Evolutionary conservation across 257 asterid species (phyloP).

Genomic region (Nicotiana tabacum): DNA sequence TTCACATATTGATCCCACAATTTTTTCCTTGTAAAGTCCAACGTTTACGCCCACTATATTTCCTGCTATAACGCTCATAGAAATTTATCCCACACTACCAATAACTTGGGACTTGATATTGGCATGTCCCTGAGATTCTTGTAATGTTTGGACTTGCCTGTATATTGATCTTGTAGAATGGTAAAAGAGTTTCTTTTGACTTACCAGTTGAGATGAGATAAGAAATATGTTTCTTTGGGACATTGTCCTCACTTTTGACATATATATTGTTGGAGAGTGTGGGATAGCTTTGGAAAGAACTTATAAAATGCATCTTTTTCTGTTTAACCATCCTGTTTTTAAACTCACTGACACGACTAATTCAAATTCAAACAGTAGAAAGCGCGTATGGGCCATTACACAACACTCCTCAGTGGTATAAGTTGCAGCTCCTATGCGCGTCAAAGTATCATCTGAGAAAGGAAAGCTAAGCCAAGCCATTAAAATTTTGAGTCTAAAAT

Average conservation of each 20-base stretch:
- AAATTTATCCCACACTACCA: constrained; percentile 2
- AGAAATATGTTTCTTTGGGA: neutral
- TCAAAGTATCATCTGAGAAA: neutral
- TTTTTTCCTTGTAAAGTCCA: constrained; percentile 8
- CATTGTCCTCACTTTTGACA: neutral
- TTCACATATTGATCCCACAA: constrained; percentile 5
- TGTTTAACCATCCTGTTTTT: neutral
- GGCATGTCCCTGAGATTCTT: neutral
- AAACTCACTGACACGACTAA: neutral
- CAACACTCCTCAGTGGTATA: neutral
- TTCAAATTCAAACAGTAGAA: neutral
- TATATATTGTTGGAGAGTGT: neutral
- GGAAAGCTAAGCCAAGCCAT: neutral
- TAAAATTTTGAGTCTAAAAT: neutral
- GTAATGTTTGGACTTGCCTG: constrained; percentile 7
- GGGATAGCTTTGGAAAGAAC: neutral
- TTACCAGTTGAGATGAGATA: neutral
- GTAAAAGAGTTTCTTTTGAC: neutral
- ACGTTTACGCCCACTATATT: neutral
- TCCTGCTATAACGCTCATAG: neutral
- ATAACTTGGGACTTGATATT: constrained; percentile 10
- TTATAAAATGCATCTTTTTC: neutral
- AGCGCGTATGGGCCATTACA: neutral
- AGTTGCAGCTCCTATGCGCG: neutral
- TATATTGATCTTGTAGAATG: constrained; percentile 2